Evolutionary conservation across 768 basidiomycete species (phyloP).

Genomic region (Rhizopogon rudus): DNA sequence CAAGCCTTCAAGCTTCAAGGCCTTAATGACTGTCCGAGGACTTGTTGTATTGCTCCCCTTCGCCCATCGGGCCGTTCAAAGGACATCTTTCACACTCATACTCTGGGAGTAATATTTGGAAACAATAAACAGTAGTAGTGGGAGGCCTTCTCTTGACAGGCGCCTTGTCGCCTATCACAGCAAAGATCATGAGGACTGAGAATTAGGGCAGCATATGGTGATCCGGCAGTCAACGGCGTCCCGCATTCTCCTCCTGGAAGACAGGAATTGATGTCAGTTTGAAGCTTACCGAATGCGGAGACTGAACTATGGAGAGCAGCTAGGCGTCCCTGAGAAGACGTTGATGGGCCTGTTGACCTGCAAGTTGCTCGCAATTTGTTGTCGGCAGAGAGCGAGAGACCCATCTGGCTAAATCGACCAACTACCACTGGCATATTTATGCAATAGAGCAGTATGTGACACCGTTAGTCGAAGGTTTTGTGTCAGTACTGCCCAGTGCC

Average conservation of each 20-base stretch:
- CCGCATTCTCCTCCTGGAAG: not conserved
- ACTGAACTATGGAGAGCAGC: not conserved
- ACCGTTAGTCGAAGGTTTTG: not conserved
- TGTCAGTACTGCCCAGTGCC: too few species aligned
- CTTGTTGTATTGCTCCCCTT: not conserved
- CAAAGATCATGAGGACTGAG: not conserved
- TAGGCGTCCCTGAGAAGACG: not conserved
- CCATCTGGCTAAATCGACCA: not conserved
- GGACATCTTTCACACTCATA: not conserved
- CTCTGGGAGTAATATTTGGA: not conserved
- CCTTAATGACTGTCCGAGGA: not conserved
- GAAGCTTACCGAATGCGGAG: conserved; percentile 1
- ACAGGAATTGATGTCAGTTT: too few species aligned
- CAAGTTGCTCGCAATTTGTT: not conserved
- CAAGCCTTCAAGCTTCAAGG: not conserved
- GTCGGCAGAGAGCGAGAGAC: not conserved
- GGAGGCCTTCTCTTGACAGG: not conserved
- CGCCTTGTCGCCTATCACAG: not conserved
- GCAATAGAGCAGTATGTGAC: not conserved
- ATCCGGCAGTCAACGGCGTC: not conserved
- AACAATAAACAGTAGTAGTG: not conserved
- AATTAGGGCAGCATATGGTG: not conserved
- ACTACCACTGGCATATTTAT: not conserved
- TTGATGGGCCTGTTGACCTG: not conserved
- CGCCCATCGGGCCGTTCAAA: not conserved